Evolutionary conservation across 495 filamentous ascomycete species (phyloP).

Genomic region (Platismatia glauca): DNA sequence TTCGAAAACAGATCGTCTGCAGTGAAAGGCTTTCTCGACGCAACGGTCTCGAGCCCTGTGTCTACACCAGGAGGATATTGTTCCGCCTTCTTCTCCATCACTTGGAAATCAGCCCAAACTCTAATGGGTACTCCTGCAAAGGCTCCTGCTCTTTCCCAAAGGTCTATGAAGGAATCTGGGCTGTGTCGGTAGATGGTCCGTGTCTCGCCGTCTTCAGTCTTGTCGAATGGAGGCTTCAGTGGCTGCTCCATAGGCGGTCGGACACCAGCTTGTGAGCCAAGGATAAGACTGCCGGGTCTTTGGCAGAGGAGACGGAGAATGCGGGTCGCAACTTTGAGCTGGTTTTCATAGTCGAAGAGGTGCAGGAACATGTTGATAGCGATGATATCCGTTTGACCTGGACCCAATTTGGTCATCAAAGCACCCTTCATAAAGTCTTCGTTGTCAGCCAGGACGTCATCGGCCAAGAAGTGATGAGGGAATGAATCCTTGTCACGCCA

Average conservation of each 20-base stretch:
- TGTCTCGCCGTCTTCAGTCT: constrained; percentile 16
- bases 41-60: constrained; percentile 5
- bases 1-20: neutral
- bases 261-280: constrained; percentile 23
- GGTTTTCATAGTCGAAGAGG: constrained; percentile 24
- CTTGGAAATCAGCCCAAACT: constrained; percentile 6
- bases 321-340: constrained; percentile 22
- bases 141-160: constrained; percentile 40
- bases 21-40: constrained; percentile 6
- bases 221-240: constrained; percentile 23
- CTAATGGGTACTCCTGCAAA: constrained; percentile 28
- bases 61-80: constrained; percentile 10
- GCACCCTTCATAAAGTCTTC: constrained; percentile 16
- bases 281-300: constrained; percentile 21
- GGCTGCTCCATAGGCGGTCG: constrained; percentile 19
- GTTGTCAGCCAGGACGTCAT: constrained; percentile 23
- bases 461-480: constrained; percentile 20
- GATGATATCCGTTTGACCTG: constrained; percentile 22
- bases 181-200: constrained; percentile 34
- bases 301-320: constrained; percentile 23
- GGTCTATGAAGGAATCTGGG: constrained; percentile 30
- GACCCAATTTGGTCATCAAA: constrained; percentile 21
- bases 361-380: constrained; percentile 26
- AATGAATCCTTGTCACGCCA: constrained; percentile 20
- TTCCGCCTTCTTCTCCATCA: neutral